Evolutionary conservation across 2,329 filamentous ascomycete species (phyloP).

Genomic region (Colletotrichum phormii): DNA sequence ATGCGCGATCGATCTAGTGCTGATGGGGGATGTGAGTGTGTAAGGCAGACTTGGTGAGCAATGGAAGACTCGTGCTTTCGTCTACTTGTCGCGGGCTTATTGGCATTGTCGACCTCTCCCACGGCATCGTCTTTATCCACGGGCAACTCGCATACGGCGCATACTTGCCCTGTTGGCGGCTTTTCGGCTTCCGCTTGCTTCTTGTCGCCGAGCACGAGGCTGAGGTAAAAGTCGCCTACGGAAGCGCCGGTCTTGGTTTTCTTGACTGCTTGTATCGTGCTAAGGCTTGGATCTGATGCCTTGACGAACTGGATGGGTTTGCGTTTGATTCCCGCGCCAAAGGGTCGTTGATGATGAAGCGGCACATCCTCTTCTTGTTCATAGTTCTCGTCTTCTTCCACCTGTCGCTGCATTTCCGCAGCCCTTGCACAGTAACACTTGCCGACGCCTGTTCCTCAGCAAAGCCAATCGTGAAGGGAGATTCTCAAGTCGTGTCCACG

Average conservation of each 20-base stretch:
- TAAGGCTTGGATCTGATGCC: constrained; percentile 55
- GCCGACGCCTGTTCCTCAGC: background rate
- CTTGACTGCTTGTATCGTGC: constrained; percentile 42
- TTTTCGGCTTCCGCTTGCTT: constrained; percentile 1
- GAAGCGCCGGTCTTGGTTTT: constrained; percentile 42
- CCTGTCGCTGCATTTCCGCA: constrained; percentile 13
- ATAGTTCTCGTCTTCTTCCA: constrained; percentile 39
- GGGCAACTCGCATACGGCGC: constrained; percentile 51
- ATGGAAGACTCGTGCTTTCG: constrained; percentile 69
- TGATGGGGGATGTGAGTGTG: constrained; percentile 79
- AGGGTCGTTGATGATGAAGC: constrained; percentile 64
- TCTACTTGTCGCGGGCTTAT: constrained; percentile 40
- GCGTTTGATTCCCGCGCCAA: constrained; percentile 67
- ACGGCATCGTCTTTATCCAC: constrained; percentile 41
- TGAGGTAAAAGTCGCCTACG: constrained; percentile 73
- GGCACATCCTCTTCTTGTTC: constrained; percentile 60
- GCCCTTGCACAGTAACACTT: background rate
- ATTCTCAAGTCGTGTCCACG: background rate
- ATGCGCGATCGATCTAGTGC: constrained; percentile 77
- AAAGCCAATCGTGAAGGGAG: background rate
- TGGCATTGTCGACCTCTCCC: constrained; percentile 19
- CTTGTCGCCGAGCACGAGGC: constrained; percentile 67
- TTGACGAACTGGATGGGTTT: constrained; percentile 68
- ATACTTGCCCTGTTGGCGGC: constrained; percentile 38
- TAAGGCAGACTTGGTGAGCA: constrained; percentile 77